Conservation (phyloP, 148 eudicot species). For the Tetragonia tetragonoides region DNA sequence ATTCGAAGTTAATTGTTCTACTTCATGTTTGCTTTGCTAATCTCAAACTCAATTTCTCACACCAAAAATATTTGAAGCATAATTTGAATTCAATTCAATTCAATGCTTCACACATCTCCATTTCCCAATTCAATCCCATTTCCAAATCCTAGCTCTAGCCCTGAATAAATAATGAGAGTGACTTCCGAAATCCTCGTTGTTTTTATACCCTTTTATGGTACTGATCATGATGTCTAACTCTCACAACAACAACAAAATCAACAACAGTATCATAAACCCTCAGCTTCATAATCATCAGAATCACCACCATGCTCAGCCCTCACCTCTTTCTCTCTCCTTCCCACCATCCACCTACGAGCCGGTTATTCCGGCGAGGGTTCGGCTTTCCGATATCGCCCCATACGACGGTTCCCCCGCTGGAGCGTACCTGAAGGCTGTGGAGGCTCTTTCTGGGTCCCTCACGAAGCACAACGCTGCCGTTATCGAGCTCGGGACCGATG, state of each 20-base stretch:
- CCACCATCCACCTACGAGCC: constrained; percentile 15
- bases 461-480: constrained; percentile 67
- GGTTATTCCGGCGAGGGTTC: constrained; percentile 35
- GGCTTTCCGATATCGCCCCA: constrained; percentile 54
- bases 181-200: not conserved
- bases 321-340: constrained; percentile 43
- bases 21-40: too few species aligned
- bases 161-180: constrained; percentile 17
- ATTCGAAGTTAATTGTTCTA: too few species aligned
- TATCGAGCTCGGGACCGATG: constrained; percentile 61
- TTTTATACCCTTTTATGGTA: not conserved
- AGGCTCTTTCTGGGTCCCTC: constrained; percentile 59
- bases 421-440: constrained; percentile 60
- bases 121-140: not conserved
- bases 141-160: not conserved
- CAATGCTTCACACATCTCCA: not conserved
- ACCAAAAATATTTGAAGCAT: too few species aligned
- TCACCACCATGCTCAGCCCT: constrained; percentile 24
- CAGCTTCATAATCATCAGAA: constrained; percentile 15
- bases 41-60: too few species aligned
- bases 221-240: constrained; percentile 27
- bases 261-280: constrained; percentile 10
- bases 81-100: too few species aligned
- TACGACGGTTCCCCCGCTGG: constrained; percentile 60
- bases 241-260: not conserved